Evolutionary conservation across 148 eudicot species (phyloP).

Genomic region (Cornus florida): DNA sequence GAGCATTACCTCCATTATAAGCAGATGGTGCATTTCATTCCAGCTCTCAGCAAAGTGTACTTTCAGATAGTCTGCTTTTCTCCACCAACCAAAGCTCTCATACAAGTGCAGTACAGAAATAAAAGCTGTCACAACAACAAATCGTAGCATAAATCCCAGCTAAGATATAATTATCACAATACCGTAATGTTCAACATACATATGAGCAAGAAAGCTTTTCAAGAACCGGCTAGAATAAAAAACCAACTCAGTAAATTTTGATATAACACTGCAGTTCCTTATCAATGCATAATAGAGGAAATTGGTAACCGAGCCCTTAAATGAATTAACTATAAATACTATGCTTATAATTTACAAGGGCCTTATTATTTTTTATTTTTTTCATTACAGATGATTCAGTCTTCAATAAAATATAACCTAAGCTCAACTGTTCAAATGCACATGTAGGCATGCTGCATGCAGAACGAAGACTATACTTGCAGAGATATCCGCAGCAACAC

Average conservation of each 20-base stretch:
- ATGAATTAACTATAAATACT: background rate
- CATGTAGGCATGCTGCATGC: background rate
- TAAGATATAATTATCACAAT: background rate
- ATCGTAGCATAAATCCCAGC: background rate
- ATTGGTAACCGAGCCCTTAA: background rate
- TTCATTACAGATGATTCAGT: background rate
- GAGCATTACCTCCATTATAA: constrained; percentile 90
- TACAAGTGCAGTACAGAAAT: constrained; percentile 95
- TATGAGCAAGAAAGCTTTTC: background rate
- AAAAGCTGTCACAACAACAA: constrained; percentile 62
- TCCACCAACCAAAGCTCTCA: constrained; percentile 99
- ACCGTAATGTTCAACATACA: background rate
- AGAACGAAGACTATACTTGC: background rate
- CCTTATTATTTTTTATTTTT: background rate
- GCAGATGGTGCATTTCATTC: constrained; percentile 99
- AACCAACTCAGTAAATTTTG: background rate
- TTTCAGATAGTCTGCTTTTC: constrained; percentile 93
- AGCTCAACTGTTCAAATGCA: background rate
- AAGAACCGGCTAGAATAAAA: background rate
- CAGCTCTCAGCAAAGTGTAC: constrained; percentile 99
- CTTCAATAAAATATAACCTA: background rate
- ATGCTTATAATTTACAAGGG: background rate
- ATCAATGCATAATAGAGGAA: background rate
- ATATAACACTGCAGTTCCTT: background rate
- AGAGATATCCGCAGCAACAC: background rate